A percentile compares a stretch with the other conserved stretches of the same genome.
Evolutionary conservation across 306 rosid species (phyloP).

Genomic region (Rosa multiflora): DNA sequence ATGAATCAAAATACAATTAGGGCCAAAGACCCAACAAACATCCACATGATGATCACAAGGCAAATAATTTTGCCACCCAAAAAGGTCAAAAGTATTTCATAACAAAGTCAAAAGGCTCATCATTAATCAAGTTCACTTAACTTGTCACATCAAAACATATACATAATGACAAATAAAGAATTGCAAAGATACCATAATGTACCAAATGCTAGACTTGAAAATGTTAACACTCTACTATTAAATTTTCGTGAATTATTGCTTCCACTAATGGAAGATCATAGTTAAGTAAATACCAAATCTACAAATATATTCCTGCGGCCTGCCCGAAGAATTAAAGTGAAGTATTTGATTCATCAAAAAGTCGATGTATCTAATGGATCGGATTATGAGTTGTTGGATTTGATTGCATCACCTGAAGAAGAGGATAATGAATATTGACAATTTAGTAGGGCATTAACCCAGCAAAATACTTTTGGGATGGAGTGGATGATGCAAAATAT

Average conservation of each 20-base stretch:
- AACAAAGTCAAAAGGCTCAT: constrained; percentile 29
- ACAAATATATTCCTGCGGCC: not conserved
- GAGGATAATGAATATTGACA: not conserved
- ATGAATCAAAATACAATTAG: constrained; percentile 2
- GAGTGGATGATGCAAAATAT: not conserved
- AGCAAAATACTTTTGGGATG: not conserved
- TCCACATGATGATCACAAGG: constrained; percentile 24
- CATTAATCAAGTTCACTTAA: constrained; percentile 27
- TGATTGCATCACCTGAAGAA: constrained; percentile 1
- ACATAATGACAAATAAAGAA: constrained; percentile 19
- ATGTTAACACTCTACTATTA: constrained; percentile 6
- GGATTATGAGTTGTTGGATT: constrained; percentile 11
- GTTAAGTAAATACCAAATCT: constrained; percentile 29
- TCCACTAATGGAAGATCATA: constrained; percentile 35
- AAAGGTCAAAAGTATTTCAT: constrained; percentile 23
- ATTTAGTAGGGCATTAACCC: not conserved
- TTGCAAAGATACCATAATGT: not conserved
- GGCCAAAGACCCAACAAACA: constrained; percentile 27
- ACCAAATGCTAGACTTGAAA: not conserved
- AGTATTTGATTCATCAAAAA: constrained; percentile 7
- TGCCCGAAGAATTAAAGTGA: constrained; percentile 14
- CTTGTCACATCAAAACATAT: constrained; percentile 26
- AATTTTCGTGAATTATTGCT: constrained; percentile 25
- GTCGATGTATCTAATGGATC: constrained; percentile 24
- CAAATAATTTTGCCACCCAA: constrained; percentile 27